Evolutionary conservation across 164 flowering plant genomes (phyloP).

Genomic region (Taxillus chinensis): DNA sequence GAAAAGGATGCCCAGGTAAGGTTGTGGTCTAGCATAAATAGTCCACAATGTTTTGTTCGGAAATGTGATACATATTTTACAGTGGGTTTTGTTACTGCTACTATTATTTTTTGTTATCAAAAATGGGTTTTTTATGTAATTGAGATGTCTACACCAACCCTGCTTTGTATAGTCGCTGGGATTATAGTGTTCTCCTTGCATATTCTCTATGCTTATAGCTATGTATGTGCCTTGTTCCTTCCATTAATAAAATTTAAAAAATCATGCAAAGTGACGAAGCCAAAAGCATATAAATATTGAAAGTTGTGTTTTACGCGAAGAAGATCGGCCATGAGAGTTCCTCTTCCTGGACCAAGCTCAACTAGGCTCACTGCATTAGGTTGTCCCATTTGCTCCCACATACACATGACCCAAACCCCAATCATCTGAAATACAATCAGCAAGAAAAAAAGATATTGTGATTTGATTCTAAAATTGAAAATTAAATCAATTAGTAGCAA

Average conservation of each 20-base stretch:
- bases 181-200: no score
- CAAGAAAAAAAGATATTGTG: neutral
- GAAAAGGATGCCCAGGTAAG: no score
- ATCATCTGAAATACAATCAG: slow-evolving; percentile 44
- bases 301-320: slow-evolving; percentile 52
- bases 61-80: no score
- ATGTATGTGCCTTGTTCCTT: no score
- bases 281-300: neutral
- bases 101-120: no score
- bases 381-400: slow-evolving; percentile 99
- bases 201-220: no score
- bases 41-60: no score
- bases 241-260: neutral
- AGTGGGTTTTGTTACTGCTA: no score
- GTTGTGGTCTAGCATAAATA: no score
- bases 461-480: neutral
- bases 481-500: neutral
- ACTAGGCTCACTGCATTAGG: slow-evolving; percentile 67
- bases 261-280: neutral
- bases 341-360: slow-evolving; percentile 98
- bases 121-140: no score
- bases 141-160: no score
- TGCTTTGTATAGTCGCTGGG: no score
- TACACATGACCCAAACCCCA: slow-evolving; percentile 91
- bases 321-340: slow-evolving; percentile 98